These are phyloP conservation scores for Sphenostylis stenocarpa DNA, from an alignment of 306 rosid species.

Conservation along the genomic window DNA sequence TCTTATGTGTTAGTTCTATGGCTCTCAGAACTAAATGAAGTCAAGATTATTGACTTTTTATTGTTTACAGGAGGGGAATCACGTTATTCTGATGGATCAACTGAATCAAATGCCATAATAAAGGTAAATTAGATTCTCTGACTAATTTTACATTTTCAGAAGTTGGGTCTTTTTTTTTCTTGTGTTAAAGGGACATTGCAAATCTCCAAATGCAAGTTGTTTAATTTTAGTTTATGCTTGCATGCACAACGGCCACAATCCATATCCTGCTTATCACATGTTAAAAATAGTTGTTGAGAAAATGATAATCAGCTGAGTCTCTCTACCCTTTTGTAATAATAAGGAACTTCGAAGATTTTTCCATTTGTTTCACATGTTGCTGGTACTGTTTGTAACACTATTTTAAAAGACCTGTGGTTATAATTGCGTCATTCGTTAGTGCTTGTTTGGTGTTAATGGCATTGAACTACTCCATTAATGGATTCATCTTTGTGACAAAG, in stretches of 20 bases:
- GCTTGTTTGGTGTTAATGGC: conserved; percentile 4
- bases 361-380: not conserved
- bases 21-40: not conserved
- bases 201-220: not conserved
- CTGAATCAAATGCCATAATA: conserved; percentile 54
- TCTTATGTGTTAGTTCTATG: not conserved
- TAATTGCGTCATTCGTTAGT: not conserved
- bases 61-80: conserved; percentile 51
- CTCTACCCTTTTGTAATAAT: not conserved
- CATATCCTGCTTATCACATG: not conserved
- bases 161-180: conserved; percentile 1
- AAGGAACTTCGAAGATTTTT: not conserved
- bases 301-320: not conserved
- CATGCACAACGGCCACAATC: not conserved
- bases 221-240: not conserved
- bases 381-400: not conserved
- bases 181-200: not conserved
- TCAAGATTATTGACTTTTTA: not conserved
- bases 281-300: not conserved
- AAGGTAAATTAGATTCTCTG: conserved; percentile 52
- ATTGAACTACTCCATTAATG: not conserved
- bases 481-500: conserved; percentile 45
- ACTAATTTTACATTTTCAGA: conserved; percentile 10
- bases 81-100: conserved; percentile 43
- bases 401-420: not conserved